Evolutionary conservation across 2,329 filamentous ascomycete species (phyloP).

Genomic region (Ambrosiella xylebori): DNA sequence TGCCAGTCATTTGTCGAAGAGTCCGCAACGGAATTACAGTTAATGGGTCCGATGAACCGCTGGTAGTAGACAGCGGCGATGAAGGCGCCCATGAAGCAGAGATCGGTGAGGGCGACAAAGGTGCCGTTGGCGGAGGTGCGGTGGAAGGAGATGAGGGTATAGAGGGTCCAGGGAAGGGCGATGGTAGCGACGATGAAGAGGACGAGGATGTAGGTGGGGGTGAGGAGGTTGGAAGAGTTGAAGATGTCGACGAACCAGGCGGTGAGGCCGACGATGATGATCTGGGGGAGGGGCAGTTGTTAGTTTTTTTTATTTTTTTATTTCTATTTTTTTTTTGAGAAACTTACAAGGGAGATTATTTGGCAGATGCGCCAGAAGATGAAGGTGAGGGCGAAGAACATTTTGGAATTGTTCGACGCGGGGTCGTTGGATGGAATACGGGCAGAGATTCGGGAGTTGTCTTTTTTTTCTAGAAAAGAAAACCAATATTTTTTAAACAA

Average conservation of each 20-base stretch:
- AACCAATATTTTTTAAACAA: too few species aligned
- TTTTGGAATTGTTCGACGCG: constrained; percentile 18
- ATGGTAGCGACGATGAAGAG: constrained; percentile 51
- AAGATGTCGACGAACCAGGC: constrained; percentile 48
- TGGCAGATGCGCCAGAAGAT: constrained; percentile 43
- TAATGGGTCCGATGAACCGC: constrained; percentile 38
- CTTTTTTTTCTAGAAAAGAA: too few species aligned
- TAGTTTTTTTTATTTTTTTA: not conserved
- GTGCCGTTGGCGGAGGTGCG: constrained; percentile 41
- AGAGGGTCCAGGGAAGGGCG: constrained; percentile 44
- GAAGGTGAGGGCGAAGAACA: constrained; percentile 48
- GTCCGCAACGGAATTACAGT: constrained; percentile 46
- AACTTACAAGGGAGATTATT: constrained; percentile 43
- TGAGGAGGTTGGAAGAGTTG: constrained; percentile 36
- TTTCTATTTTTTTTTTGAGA: not conserved
- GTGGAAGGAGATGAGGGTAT: constrained; percentile 50
- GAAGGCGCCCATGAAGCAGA: constrained; percentile 44
- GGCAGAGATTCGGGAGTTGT: not conserved
- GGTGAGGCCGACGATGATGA: constrained; percentile 49
- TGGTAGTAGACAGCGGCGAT: constrained; percentile 45
- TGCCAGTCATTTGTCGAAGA: constrained; percentile 29
- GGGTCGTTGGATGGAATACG: not conserved
- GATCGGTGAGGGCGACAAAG: constrained; percentile 43
- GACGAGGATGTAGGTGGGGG: constrained; percentile 45
- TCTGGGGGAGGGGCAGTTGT: constrained; percentile 25